Conservation (phyloP, 2,329 filamentous ascomycete species). For the Ceratocystis harringtonii region DNA sequence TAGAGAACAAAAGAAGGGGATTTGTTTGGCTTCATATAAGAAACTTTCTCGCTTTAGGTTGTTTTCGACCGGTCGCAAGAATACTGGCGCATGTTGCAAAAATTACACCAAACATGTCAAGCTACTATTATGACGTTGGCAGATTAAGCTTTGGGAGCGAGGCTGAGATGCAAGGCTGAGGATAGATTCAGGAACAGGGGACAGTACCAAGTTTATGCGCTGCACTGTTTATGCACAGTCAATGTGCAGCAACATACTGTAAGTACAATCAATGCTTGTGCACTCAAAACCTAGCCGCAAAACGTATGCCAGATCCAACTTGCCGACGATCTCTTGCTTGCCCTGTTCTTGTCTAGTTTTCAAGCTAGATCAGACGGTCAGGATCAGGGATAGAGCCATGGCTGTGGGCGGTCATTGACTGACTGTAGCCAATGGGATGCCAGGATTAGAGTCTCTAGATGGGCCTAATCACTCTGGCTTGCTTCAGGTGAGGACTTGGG, state of each 20-base stretch:
- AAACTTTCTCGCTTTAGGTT: background rate
- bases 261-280: background rate
- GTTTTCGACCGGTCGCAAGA: background rate
- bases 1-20: no score
- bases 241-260: background rate
- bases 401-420: background rate
- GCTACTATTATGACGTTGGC: conserved; percentile 3
- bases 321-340: background rate
- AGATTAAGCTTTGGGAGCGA: conserved; percentile 9
- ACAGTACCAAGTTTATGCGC: background rate
- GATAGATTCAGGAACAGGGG: background rate
- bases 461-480: background rate
- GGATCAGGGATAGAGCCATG: background rate
- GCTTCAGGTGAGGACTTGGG: conserved; percentile 1
- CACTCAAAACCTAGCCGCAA: background rate
- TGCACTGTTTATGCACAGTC: background rate
- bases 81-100: background rate
- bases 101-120: background rate
- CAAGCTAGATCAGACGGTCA: conserved; percentile 1
- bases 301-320: background rate
- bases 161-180: conserved; percentile 13
- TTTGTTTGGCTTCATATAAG: no score
- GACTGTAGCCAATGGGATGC: background rate
- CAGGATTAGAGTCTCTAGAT: background rate
- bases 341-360: background rate